Percentiles rank a stretch among this genome's conserved stretches.
These are phyloP conservation scores for Globisporangium middletonii DNA, from an alignment of 352 stramenopile species.

Conservation along the genomic window DNA sequence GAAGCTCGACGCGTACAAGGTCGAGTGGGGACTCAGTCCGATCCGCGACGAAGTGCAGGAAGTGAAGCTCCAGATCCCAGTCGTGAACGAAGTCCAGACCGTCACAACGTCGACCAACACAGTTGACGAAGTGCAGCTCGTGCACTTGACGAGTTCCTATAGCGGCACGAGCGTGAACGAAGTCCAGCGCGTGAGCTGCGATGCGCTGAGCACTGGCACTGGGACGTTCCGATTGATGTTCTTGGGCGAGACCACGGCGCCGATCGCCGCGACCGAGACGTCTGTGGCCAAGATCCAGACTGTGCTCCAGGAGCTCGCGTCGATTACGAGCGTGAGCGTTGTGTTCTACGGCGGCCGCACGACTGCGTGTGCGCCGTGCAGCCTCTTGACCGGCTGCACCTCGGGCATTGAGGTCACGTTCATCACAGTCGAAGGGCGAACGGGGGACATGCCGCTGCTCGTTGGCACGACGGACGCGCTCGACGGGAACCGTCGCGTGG, in stretches of 20 bases:
- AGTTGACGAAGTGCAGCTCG: slow-evolving; percentile 85
- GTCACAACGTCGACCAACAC: slow-evolving; percentile 69
- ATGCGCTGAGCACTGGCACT: slow-evolving; percentile 59
- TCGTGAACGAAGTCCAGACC: slow-evolving; percentile 66
- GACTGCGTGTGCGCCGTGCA: slow-evolving; percentile 72
- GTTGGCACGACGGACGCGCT: slow-evolving; percentile 79
- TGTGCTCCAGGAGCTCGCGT: slow-evolving; percentile 85
- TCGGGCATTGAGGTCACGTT: slow-evolving; percentile 90
- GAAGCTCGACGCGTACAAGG: slow-evolving; percentile 83
- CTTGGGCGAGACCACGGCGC: slow-evolving; percentile 81
- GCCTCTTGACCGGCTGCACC: slow-evolving; percentile 32
- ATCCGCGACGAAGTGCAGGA: slow-evolving; percentile 84
- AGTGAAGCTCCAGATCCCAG: slow-evolving; percentile 46
- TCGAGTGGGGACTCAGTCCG: slow-evolving; percentile 84
- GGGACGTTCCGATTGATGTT: slow-evolving; percentile 88
- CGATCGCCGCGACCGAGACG: slow-evolving; percentile 81
- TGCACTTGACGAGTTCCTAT: slow-evolving; percentile 83
- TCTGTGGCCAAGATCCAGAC: slow-evolving; percentile 68
- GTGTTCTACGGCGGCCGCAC: slow-evolving; percentile 44
- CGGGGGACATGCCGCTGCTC: slow-evolving; percentile 88
- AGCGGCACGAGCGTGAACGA: slow-evolving; percentile 48
- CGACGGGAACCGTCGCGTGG: slow-evolving; percentile 86
- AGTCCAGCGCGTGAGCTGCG: slow-evolving; percentile 89
- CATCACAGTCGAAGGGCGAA: slow-evolving; percentile 55
- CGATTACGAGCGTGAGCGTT: slow-evolving; percentile 84